A percentile compares a stretch with the other conserved stretches of the same genome.
phyloP scores from a whole-genome alignment of 2,329 filamentous ascomycete species.

The Ascochyta rabiei region DNA sequence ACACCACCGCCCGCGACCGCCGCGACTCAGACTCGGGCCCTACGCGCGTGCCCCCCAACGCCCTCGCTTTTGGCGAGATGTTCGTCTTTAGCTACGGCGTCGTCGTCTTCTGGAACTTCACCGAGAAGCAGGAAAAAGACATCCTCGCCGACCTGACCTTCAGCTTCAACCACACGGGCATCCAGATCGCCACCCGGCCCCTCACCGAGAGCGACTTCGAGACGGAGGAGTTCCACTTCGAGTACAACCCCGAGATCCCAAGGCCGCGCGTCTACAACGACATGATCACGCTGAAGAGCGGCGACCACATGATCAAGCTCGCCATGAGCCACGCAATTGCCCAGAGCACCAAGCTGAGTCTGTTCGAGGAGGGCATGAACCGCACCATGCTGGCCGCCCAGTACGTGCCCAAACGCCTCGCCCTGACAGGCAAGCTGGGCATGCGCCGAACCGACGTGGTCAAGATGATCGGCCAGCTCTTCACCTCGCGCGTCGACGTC shows the following conservation, averaged over 20 bases:
- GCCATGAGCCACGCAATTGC: slow-evolving; percentile 97
- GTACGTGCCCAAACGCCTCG: slow-evolving; percentile 86
- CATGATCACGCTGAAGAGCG: slow-evolving; percentile 95
- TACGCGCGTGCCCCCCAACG: slow-evolving; percentile 68
- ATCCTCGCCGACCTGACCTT: slow-evolving; percentile 95
- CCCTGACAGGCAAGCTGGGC: slow-evolving; percentile 85
- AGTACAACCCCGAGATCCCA: slow-evolving; percentile 86
- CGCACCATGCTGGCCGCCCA: slow-evolving; percentile 93
- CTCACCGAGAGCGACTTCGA: slow-evolving; percentile 91
- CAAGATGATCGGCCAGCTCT: slow-evolving; percentile 85
- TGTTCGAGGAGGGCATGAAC: slow-evolving; percentile 96
- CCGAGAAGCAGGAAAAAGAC: slow-evolving; percentile 93
- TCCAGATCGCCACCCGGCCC: slow-evolving; percentile 76
- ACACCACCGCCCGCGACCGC: slow-evolving; percentile 18
- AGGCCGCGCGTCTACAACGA: slow-evolving; percentile 96
- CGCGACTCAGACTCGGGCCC: slow-evolving; percentile 28
- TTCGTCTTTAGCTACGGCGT: slow-evolving; percentile 98
- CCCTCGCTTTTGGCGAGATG: slow-evolving; percentile 87
- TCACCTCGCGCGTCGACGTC: slow-evolving; percentile 93
- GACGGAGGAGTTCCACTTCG: slow-evolving; percentile 98
- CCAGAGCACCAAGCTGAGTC: slow-evolving; percentile 93
- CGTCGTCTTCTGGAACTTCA: slow-evolving; percentile 99
- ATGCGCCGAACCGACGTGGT: slow-evolving; percentile 94
- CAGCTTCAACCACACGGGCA: slow-evolving; percentile 69
- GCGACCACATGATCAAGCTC: slow-evolving; percentile 98